phyloP scores from a whole-genome alignment of 139 green algal genomes.

The Diplosphaera chodatii region DNA sequence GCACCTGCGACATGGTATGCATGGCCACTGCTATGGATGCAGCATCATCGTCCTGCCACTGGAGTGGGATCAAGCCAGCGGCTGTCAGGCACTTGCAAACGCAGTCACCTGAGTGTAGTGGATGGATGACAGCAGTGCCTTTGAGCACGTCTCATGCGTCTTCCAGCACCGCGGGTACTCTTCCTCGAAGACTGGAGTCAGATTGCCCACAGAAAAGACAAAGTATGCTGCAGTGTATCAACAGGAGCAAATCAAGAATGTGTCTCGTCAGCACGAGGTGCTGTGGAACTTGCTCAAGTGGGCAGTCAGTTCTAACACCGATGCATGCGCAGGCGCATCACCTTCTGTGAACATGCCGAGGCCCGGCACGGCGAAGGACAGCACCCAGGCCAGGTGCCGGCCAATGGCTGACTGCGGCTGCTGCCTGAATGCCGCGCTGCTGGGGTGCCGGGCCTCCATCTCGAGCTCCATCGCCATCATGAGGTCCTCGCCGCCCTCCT shows the following conservation, averaged over 20 bases:
- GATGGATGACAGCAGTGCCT: background rate
- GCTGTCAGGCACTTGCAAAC: background rate
- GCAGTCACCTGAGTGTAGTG: background rate
- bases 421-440: background rate
- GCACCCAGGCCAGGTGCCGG: conserved; percentile 4
- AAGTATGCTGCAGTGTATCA: conserved; percentile 27
- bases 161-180: conserved; percentile 26
- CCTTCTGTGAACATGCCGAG: conserved; percentile 24
- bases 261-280: no score
- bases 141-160: background rate
- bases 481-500: background rate
- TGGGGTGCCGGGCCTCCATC: background rate
- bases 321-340: background rate
- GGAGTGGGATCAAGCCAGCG: no score
- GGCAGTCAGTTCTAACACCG: no score
- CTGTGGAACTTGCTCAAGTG: no score
- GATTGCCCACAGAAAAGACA: conserved; percentile 43
- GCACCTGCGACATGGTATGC: no score
- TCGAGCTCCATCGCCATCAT: background rate
- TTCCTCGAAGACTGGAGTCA: conserved; percentile 21
- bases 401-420: background rate
- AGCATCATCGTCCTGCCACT: no score
- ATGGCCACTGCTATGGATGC: no score
- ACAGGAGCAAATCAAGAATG: no score
- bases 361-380: conserved; percentile 9